Conservation (phyloP, 139 green algal genomes). For the Micractinium conductrix region DNA sequence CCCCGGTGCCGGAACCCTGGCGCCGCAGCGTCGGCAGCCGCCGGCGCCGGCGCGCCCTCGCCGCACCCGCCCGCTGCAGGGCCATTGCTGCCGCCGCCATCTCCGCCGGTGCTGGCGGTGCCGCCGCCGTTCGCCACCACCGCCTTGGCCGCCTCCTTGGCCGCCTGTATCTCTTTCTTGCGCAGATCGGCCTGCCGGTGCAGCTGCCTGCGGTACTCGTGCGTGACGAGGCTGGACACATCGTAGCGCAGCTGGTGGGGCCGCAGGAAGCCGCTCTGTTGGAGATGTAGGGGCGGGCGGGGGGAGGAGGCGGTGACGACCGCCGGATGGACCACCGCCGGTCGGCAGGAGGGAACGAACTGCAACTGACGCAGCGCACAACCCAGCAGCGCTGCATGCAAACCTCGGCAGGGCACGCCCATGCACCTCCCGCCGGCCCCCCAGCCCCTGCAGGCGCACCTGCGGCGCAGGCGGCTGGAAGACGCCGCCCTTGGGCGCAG, state of each 20-base stretch:
- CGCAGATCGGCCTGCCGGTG: not conserved
- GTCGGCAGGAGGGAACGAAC: not conserved
- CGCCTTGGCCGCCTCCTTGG: not conserved
- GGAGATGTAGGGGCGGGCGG: not conserved
- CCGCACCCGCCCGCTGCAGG: not conserved
- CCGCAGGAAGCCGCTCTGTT: constrained; percentile 23
- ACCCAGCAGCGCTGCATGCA: not conserved
- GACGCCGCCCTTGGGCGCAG: constrained; percentile 6
- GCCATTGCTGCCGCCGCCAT: too few relatives aligned
- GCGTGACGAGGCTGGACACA: not conserved
- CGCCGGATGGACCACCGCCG: too few relatives aligned
- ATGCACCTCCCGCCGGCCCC: too few relatives aligned
- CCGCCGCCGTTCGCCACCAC: not conserved
- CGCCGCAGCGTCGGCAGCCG: not conserved
- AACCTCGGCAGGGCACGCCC: too few relatives aligned
- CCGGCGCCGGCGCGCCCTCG: too few relatives aligned
- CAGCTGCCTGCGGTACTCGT: constrained; percentile 1
- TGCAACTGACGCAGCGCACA: not conserved
- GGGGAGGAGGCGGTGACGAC: too few relatives aligned
- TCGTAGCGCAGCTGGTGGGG: constrained; percentile 22
- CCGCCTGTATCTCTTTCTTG: not conserved
- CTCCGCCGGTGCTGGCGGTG: not conserved
- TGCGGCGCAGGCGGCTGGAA: constrained; percentile 13
- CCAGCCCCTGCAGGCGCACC: too few relatives aligned
- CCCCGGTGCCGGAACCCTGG: constrained; percentile 25